These are phyloP conservation scores for Pseudoscleropodium purum DNA, from an alignment of 225 moss, liverwort and hornwort species.

Conservation along the genomic window DNA sequence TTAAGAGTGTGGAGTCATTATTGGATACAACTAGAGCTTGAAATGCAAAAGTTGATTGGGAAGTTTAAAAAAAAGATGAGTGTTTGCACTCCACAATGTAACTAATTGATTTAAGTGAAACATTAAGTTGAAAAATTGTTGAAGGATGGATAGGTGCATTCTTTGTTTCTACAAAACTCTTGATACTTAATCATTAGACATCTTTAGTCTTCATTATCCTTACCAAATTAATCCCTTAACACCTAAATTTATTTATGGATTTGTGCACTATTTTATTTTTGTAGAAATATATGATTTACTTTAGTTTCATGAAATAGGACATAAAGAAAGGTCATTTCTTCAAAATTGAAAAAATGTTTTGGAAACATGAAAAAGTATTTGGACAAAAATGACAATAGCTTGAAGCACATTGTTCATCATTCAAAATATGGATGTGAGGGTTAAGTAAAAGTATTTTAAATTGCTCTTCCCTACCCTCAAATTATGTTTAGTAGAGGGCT, in stretches of 20 bases:
- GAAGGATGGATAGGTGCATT: not conserved
- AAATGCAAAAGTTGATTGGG: not conserved
- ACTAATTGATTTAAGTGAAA: not conserved
- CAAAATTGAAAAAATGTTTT: not conserved
- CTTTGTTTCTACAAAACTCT: too few species aligned
- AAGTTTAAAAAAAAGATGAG: not conserved
- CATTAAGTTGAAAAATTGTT: not conserved
- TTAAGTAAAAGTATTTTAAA: not conserved
- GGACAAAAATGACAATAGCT: not conserved
- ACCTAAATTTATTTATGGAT: not conserved
- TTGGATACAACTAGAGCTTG: not conserved
- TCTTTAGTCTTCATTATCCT: not conserved
- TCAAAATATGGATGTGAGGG: accelerated
- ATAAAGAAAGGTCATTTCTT: not conserved
- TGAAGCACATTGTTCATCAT: not conserved
- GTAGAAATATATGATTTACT: not conserved
- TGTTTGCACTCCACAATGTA: not conserved
- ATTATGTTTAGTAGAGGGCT: not conserved
- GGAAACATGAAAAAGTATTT: not conserved
- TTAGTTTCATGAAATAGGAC: accelerated
- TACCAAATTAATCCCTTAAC: not conserved
- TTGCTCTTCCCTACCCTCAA: not conserved
- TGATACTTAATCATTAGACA: not conserved
- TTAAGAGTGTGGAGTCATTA: not conserved
- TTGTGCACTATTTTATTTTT: not conserved